Conservation (phyloP, 179 eudicot species). For the Pouteria campechiana region DNA sequence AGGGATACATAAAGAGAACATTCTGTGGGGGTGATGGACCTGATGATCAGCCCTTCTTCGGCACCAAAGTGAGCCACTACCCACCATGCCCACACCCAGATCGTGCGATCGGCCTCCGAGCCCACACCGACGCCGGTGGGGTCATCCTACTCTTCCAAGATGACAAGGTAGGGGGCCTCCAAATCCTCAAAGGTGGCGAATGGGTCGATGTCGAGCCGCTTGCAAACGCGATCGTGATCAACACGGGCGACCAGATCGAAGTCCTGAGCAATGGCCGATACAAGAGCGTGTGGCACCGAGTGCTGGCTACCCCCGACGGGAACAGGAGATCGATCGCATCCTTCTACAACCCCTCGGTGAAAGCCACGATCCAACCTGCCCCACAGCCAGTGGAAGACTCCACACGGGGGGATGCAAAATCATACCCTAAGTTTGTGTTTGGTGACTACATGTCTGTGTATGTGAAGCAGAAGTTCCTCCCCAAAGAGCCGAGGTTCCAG, state of each 20-base stretch:
- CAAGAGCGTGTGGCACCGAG: constrained; percentile 66
- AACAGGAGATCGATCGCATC: constrained; percentile 54
- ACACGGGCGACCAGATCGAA: constrained; percentile 61
- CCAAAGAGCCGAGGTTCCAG: constrained; percentile 58
- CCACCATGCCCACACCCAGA: constrained; percentile 66
- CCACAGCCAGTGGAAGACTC: constrained; percentile 20
- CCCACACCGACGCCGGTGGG: constrained; percentile 71
- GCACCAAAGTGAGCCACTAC: constrained; percentile 74
- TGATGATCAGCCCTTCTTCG: constrained; percentile 37
- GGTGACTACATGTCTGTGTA: constrained; percentile 66
- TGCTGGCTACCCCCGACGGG: constrained; percentile 23
- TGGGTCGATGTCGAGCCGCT: constrained; percentile 59
- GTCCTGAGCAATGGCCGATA: constrained; percentile 56
- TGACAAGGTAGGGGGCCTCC: constrained; percentile 37
- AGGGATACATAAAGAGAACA: constrained; percentile 50
- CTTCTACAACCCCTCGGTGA: constrained; percentile 45
- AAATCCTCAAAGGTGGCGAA: constrained; percentile 47
- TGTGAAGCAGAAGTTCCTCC: constrained; percentile 51
- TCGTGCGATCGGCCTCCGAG: constrained; percentile 35
- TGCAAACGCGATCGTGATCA: constrained; percentile 55
- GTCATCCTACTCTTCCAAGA: constrained; percentile 61
- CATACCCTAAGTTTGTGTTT: constrained; percentile 47
- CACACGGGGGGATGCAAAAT: not conserved
- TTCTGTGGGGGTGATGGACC: constrained; percentile 20
- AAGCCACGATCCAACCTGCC: constrained; percentile 54